Conservation (phyloP, 108 stramenopile genomes). For the Pseudonitzschia multistriata region DNA sequence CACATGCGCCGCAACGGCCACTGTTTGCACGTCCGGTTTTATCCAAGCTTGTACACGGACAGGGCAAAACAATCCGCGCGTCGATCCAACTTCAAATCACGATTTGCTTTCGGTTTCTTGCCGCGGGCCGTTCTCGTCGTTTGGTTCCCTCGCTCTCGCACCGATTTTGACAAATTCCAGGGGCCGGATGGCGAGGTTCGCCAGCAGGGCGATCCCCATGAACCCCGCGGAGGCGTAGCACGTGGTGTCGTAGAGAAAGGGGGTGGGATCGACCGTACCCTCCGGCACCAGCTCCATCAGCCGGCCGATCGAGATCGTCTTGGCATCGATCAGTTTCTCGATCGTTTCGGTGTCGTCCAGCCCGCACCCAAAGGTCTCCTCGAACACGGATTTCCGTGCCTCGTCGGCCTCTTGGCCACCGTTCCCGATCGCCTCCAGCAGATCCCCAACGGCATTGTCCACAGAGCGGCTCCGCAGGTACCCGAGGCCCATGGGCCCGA, state of each 20-base stretch:
- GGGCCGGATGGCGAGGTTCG: slow-evolving; percentile 52
- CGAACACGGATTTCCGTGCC: slow-evolving; percentile 35
- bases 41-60: too few relatives aligned
- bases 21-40: too few relatives aligned
- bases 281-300: slow-evolving; percentile 64
- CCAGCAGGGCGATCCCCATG: slow-evolving; percentile 46
- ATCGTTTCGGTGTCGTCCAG: slow-evolving; percentile 43
- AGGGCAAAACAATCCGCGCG: too few relatives aligned
- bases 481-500: slow-evolving; percentile 67
- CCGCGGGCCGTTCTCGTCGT: too few relatives aligned
- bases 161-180: slow-evolving; percentile 43
- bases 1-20: too few relatives aligned
- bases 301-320: slow-evolving; percentile 75
- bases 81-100: too few relatives aligned
- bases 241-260: slow-evolving; percentile 75
- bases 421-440: slow-evolving; percentile 40
- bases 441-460: slow-evolving; percentile 53
- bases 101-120: too few relatives aligned
- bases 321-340: slow-evolving; percentile 58
- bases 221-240: slow-evolving; percentile 76
- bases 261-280: slow-evolving; percentile 77
- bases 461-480: slow-evolving; percentile 57
- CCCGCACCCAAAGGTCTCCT: slow-evolving; percentile 57
- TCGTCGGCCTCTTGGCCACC: too few relatives aligned
- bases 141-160: too few relatives aligned